Base-by-base conservation (phyloP, 2,329 filamentous ascomycete species). In the Epichloe coenophiala region DNA sequence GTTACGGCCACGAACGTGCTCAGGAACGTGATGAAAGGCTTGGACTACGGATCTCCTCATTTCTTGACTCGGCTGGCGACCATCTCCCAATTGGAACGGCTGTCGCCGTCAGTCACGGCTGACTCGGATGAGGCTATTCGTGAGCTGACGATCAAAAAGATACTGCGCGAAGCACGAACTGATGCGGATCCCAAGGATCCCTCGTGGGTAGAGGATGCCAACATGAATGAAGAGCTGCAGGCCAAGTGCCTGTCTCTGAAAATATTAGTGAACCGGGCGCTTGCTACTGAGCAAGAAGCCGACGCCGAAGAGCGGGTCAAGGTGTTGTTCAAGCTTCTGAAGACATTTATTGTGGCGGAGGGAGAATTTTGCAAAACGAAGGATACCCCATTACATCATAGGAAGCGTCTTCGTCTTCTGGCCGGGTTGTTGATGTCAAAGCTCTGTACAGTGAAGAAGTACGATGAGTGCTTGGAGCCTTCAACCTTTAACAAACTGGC, bases 1-100 rank as follows among this genome's bases (percentile, higher is more conserved):
- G 84, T 94, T 70, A 86, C 88, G 53, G 87, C 88, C 7, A 89
- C 84, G 49, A 89, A 94, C 58, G 75, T 98, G 11, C 68, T 96
- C 7, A 78, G 84, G 50, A 86, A 84, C 62, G 84, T 84, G 53
- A 78, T 87, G 56, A 81, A 87, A 56, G 77, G 81, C 47, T 90
- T 86, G 73, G 73, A 76, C 3, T 90, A 88, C 56, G 86, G 81
- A 1, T 76, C 78, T 11, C 72, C 84, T 36, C 77, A 86, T 59
- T 95, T 89, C 63, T 74, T 96, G 48, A 84, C 78, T 61, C 89
- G 80, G 59, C 72, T 91, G 36, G 80, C 83, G 19, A 77, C 83
- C 11, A 73, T 89, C 49, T 80, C 81, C 57, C 86, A 91, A 62
- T 69, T 97, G 40, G 84, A 88, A 55, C 74, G 94, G 2, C 73